Evolutionary conservation across 2,329 filamentous ascomycete genomes (phyloP).

Genomic region (Penicillium palitans): DNA sequence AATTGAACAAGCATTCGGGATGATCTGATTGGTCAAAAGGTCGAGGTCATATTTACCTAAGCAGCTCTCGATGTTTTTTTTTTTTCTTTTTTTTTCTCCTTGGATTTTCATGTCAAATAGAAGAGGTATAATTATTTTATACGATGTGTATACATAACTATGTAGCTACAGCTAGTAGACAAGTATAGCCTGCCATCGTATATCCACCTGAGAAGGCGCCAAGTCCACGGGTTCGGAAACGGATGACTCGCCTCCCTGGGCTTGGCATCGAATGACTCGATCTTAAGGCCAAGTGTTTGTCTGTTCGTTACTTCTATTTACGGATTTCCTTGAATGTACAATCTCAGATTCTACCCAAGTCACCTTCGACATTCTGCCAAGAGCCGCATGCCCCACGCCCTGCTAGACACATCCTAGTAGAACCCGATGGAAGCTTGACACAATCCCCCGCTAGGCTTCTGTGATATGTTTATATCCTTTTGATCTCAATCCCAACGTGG

Average conservation of each 20-base stretch:
- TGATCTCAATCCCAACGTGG: constrained; percentile 8
- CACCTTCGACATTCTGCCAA: not conserved
- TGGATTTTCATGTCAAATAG: not conserved
- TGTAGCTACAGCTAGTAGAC: not conserved
- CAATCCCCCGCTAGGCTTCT: constrained; percentile 12
- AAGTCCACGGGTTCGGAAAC: constrained; percentile 12
- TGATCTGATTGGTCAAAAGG: not conserved
- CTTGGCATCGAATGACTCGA: constrained; percentile 8
- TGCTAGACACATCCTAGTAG: constrained; percentile 34
- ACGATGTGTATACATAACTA: no score
- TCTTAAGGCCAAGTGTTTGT: constrained; percentile 2
- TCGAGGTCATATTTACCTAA: not conserved
- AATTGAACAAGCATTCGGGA: not conserved
- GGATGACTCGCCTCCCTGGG: constrained; percentile 12
- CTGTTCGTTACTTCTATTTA: not conserved
- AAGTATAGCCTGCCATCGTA: not conserved
- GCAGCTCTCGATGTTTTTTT: no score
- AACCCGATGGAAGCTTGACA: constrained; percentile 36
- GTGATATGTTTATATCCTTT: constrained; percentile 22
- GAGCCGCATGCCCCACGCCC: constrained; percentile 23
- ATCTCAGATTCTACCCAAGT: not conserved
- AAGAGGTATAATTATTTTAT: not conserved
- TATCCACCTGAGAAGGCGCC: not conserved
- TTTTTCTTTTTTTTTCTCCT: no score
- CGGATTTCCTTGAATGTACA: not conserved